Evolutionary conservation across 176 grass and related monocot genomes (phyloP), one percentile per base, ranked within the genome.

Genomic region (Rhynchospora tenuis): DNA sequence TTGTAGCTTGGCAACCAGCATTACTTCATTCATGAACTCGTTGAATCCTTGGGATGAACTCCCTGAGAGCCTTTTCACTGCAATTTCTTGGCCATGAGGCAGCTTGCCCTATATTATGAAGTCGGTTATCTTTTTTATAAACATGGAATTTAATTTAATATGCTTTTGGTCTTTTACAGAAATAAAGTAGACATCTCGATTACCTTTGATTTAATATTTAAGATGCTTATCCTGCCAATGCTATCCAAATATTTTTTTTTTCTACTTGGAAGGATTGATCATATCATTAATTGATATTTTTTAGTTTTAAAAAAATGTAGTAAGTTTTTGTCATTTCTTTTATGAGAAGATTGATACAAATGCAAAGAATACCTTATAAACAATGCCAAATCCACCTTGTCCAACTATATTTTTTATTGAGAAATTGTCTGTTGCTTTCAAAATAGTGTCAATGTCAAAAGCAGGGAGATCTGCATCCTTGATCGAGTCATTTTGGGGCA

Each of bases 11-110:
- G 90, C 88, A 28, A 95, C 89, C 20, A 90, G 19, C 22, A 74
- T 56, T 15, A 95, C 90, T 84, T 95, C 93, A 74, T 88, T 95
- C 67, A 84, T 92, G 81, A 95, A 95, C 78, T 95, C 93, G n/a
- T 81, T 85, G 26, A 81, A 29, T 7, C 88, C 84, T 64, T 87
- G 88, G 13, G 59, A 70, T n/a, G 59, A 73, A 72, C 81, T 16
- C 88, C 61, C 10, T 73, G 86, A 87, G 0, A 95, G 86, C 79
- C 90, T 85, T 83, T 90, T 94, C 16, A 94, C 92, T 0, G 90
- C 90, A 2, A 95, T 63, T 50, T 92, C 81, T 74, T 92, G 90
- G 0, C 93, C 93, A 54, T 88, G 68, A 52, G 44, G 15, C 70
- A 95, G 44, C 9, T 83, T 15, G 0, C 93, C 93, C 93, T 90